A percentile compares a stretch with the other conserved stretches of the same genome.
Conservation (phyloP, 192 early-diverging fungal genomes). For the Umbelopsis isabellina region DNA sequence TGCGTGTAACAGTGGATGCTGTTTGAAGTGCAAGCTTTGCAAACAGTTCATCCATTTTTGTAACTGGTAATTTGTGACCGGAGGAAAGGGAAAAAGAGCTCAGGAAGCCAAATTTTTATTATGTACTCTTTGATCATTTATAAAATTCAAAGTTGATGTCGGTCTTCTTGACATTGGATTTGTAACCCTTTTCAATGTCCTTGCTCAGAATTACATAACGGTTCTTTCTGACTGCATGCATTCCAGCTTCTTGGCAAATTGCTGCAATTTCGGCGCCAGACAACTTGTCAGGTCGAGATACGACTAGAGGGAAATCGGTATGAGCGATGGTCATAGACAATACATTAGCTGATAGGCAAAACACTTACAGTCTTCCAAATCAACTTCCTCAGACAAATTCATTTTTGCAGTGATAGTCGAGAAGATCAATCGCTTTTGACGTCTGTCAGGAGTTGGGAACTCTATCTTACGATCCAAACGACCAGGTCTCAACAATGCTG, state of each 20-base stretch:
- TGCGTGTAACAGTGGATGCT: constrained; percentile 35
- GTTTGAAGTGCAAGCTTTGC: constrained; percentile 41
- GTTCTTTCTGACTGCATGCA: constrained; percentile 98
- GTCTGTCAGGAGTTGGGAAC: constrained; percentile 96
- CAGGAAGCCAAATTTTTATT: constrained; percentile 19
- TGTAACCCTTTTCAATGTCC: constrained; percentile 97
- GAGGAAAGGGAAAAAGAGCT: background rate
- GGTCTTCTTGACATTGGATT: constrained; percentile 93
- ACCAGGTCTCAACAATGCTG: constrained; percentile 94
- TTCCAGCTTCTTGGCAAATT: constrained; percentile 98
- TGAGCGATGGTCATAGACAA: background rate
- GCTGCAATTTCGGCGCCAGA: constrained; percentile 96
- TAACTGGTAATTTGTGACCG: too few species aligned
- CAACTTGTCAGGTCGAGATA: constrained; percentile 94
- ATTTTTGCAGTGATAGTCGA: constrained; percentile 94
- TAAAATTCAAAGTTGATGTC: constrained; percentile 98
- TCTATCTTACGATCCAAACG: constrained; percentile 98
- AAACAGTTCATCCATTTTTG: constrained; percentile 37
- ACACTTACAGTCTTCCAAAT: constrained; percentile 91
- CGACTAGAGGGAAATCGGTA: constrained; percentile 59
- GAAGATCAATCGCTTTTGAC: constrained; percentile 97
- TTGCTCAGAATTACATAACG: constrained; percentile 93
- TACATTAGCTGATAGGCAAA: background rate
- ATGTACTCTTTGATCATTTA: constrained; percentile 54
- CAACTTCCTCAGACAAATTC: constrained; percentile 98